phyloP scores from a whole-genome alignment of 1,284 basidiomycete species.

The Takashimella tepidaria region DNA sequence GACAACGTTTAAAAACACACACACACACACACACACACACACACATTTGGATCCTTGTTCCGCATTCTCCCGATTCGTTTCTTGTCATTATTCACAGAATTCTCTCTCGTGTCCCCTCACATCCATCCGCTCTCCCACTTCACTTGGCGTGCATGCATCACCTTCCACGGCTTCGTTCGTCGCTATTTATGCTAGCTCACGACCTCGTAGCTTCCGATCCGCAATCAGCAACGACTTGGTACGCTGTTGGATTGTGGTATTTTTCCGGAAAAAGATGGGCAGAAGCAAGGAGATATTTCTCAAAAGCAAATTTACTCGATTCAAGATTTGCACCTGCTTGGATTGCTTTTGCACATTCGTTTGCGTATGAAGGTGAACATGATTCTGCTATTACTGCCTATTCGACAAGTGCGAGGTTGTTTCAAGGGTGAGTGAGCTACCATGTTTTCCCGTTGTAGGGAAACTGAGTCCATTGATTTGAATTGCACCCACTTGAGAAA shows the following conservation, averaged over 20 bases:
- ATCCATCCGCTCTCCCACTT: conserved; percentile 79
- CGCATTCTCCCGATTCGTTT: not conserved
- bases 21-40: not conserved
- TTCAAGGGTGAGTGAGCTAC: conserved; percentile 79
- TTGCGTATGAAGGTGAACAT: conserved; percentile 94
- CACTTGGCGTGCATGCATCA: conserved; percentile 98
- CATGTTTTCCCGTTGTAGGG: no score
- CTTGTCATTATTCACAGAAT: conserved; percentile 56
- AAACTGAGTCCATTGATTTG: no score
- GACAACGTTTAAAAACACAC: not conserved
- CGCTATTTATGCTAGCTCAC: conserved; percentile 91
- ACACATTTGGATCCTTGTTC: not conserved
- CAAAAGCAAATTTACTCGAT: conserved; percentile 95
- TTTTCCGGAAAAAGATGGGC: conserved; percentile 76
- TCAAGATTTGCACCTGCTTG: conserved; percentile 92
- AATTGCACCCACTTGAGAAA: no score
- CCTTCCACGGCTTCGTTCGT: conserved; percentile 80
- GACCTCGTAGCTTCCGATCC: conserved; percentile 91
- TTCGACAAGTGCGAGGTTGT: conserved; percentile 89
- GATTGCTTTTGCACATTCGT: conserved; percentile 96
- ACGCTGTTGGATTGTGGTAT: conserved; percentile 98
- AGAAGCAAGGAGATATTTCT: conserved; percentile 86
- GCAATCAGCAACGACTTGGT: conserved; percentile 90
- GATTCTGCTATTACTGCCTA: conserved; percentile 98
- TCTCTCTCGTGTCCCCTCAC: conserved; percentile 69